phyloP scores from a whole-genome alignment of 1,284 basidiomycete genomes.

The Leccinum pachyderme region DNA sequence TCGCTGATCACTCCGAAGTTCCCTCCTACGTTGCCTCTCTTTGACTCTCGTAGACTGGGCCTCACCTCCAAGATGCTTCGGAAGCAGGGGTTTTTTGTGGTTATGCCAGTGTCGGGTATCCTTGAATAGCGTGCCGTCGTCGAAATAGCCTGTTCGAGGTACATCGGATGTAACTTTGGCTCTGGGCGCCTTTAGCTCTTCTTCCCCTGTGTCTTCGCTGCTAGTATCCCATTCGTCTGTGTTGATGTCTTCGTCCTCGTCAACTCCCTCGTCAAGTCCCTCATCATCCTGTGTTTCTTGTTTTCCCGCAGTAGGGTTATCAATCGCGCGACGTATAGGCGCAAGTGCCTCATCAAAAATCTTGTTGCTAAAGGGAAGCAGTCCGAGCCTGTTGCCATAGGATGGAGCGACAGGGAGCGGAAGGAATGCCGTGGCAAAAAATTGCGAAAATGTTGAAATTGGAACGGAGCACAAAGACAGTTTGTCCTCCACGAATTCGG shows the following conservation, averaged over 20 bases:
- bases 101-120: conserved; percentile 64
- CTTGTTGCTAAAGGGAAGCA: conserved; percentile 52
- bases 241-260: conserved; percentile 2
- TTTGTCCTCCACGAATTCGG: conserved; percentile 22
- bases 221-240: conserved; percentile 28
- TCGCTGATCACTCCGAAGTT: conserved; percentile 47
- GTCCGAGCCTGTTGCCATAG: conserved; percentile 15
- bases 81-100: conserved; percentile 46
- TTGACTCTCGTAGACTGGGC: conserved; percentile 29
- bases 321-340: conserved; percentile 34
- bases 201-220: conserved; percentile 16
- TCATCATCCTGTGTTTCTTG: conserved; percentile 15
- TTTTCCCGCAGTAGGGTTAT: conserved; percentile 6
- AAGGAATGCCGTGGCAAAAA: conserved; percentile 20
- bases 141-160: conserved; percentile 26
- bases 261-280: no score
- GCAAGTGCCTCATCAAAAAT: conserved; percentile 50
- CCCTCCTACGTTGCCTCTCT: conserved; percentile 38
- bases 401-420: conserved; percentile 7
- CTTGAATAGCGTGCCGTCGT: conserved; percentile 45
- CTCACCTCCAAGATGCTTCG: conserved; percentile 53
- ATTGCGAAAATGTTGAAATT: conserved; percentile 24
- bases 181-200: background rate
- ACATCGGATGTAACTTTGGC: background rate
- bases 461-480: conserved; percentile 28